These are phyloP conservation scores for Podospora bellae-mahoneyi DNA, from an alignment of 495 filamentous ascomycete genomes.

Conservation along the genomic window DNA sequence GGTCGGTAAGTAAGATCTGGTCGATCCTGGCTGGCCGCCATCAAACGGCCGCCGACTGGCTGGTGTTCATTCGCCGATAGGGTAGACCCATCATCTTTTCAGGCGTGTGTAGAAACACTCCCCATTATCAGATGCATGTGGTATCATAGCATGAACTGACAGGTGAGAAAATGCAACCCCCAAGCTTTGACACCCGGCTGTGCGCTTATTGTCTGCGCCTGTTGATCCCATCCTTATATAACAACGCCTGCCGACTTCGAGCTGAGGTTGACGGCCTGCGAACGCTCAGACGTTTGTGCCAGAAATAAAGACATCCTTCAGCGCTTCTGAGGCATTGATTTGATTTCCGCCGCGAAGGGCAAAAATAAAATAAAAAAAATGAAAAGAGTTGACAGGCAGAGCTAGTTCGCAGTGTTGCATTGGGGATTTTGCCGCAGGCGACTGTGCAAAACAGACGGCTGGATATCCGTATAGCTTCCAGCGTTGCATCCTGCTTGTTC, in stretches of 20 bases:
- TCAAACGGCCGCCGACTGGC: not conserved
- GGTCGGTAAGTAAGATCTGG: not conserved
- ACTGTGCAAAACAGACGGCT: conserved; percentile 14
- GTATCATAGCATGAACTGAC: conserved; percentile 9
- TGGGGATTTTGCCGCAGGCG: conserved; percentile 24
- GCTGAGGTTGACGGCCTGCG: not conserved
- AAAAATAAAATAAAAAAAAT: not conserved
- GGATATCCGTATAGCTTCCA: conserved; percentile 13
- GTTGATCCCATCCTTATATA: not conserved
- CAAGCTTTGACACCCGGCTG: conserved; percentile 1
- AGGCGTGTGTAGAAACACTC: not conserved
- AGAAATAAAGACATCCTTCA: conserved; percentile 2
- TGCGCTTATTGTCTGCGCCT: not conserved
- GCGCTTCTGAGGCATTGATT: conserved; percentile 1
- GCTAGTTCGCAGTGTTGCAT: conserved; percentile 25
- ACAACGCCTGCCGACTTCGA: not conserved
- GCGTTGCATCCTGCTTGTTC: conserved; percentile 18
- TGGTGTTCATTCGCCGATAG: not conserved
- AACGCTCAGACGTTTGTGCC: not conserved
- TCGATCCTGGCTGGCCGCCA: conserved; percentile 1
- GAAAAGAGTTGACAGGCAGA: not conserved
- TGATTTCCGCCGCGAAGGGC: not conserved
- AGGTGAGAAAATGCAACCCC: not conserved
- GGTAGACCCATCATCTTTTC: not conserved
- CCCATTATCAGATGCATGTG: conserved; percentile 3